Evolutionary conservation across 495 filamentous ascomycete species (phyloP).

Genomic region (Penicillium coffeae): DNA sequence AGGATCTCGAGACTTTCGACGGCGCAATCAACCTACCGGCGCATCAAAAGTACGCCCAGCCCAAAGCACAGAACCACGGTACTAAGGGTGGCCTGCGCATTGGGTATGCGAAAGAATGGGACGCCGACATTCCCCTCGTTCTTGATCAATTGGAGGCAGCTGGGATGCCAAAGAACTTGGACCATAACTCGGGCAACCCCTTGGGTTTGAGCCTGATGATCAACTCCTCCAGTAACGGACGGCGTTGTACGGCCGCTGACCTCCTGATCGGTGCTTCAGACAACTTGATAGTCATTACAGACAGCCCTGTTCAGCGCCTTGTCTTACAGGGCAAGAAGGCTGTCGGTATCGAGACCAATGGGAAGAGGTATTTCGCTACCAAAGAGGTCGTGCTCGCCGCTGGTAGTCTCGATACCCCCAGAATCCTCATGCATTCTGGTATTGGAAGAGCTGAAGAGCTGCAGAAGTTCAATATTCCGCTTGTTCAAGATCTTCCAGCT

Average conservation of each 20-base stretch:
- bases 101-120: slow-evolving; percentile 46
- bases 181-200: slow-evolving; percentile 59
- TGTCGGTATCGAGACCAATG: slow-evolving; percentile 47
- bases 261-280: slow-evolving; percentile 37
- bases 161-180: slow-evolving; percentile 47
- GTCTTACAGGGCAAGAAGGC: slow-evolving; percentile 49
- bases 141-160: slow-evolving; percentile 43
- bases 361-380: slow-evolving; percentile 34
- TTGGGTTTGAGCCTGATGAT: slow-evolving; percentile 51
- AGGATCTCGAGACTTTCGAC: slow-evolving; percentile 53
- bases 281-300: slow-evolving; percentile 51
- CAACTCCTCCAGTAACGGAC: slow-evolving; percentile 44
- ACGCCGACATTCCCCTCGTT: slow-evolving; percentile 42
- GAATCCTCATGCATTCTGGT: slow-evolving; percentile 62
- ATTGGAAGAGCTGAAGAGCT: slow-evolving; percentile 56
- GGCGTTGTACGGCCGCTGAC: slow-evolving; percentile 50
- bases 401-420: slow-evolving; percentile 56
- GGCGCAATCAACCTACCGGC: slow-evolving; percentile 28
- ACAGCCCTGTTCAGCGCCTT: slow-evolving; percentile 46
- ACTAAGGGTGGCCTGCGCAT: slow-evolving; percentile 42
- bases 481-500: slow-evolving; percentile 43
- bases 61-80: slow-evolving; percentile 43
- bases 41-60: slow-evolving; percentile 33
- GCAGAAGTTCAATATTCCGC: slow-evolving; percentile 46
- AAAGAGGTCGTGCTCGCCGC: slow-evolving; percentile 57